A percentile compares a stretch with the other conserved stretches of the same genome.
phyloP scores from a whole-genome alignment of 176 grass and related monocot genomes.

The Cenchrus americanus region DNA sequence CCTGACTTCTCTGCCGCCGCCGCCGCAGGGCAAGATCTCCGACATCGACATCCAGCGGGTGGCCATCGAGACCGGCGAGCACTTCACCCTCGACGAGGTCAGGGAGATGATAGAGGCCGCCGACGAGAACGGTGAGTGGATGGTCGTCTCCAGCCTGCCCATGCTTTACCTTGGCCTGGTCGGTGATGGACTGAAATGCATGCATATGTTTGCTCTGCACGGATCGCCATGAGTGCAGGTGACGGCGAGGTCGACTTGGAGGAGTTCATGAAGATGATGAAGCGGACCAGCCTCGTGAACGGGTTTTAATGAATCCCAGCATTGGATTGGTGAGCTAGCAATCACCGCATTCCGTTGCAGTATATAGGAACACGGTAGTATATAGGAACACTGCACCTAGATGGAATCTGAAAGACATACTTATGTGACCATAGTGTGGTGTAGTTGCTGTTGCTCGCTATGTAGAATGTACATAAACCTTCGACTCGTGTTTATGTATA shows the following conservation, averaged over 20 bases:
- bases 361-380: background rate
- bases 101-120: slow-evolving; percentile 77
- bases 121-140: slow-evolving; percentile 61
- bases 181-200: background rate
- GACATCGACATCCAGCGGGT: slow-evolving; percentile 69
- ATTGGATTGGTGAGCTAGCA: background rate
- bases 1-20: too few species aligned
- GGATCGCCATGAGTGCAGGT: slow-evolving; percentile 45
- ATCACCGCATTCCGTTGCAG: background rate
- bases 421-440: background rate
- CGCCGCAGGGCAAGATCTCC: slow-evolving; percentile 75
- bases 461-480: too few species aligned
- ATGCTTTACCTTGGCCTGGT: background rate
- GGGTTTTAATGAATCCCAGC: slow-evolving; percentile 22
- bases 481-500: too few species aligned
- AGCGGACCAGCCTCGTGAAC: slow-evolving; percentile 54
- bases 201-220: background rate
- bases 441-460: too few species aligned
- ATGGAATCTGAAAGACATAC: background rate
- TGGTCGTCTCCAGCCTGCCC: background rate
- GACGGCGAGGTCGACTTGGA: slow-evolving; percentile 80
- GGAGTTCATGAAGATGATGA: slow-evolving; percentile 83
- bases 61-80: slow-evolving; percentile 77
- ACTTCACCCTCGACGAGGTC: slow-evolving; percentile 78
- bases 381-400: background rate